A percentile compares a stretch with the other conserved stretches of the same genome.
Conservation (phyloP, 2,329 filamentous ascomycete genomes). For the Balansia obtecta region DNA sequence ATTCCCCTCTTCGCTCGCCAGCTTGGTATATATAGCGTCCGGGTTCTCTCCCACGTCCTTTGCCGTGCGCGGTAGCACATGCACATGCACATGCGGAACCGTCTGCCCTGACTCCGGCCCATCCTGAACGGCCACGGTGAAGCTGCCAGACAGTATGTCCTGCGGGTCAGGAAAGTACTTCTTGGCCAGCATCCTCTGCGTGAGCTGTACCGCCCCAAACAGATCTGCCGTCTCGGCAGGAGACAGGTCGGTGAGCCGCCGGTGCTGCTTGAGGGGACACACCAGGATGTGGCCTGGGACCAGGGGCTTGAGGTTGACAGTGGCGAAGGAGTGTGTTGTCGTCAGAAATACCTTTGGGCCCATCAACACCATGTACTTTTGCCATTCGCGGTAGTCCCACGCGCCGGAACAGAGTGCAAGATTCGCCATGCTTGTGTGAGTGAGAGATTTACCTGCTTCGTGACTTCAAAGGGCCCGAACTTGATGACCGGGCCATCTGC, state of each 20-base stretch:
- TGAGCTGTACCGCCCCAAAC: conserved; percentile 73
- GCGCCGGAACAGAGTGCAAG: neutral
- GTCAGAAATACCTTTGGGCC: conserved; percentile 65
- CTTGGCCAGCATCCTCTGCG: conserved; percentile 60
- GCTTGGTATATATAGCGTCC: conserved; percentile 69
- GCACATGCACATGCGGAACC: conserved; percentile 84
- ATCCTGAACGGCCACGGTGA: conserved; percentile 95
- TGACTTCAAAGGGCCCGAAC: conserved; percentile 69
- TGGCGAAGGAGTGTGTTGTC: conserved; percentile 67
- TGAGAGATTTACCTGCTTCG: conserved; percentile 45
- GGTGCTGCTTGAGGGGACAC: conserved; percentile 58
- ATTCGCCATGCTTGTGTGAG: neutral
- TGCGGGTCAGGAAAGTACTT: conserved; percentile 40
- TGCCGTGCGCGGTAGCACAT: conserved; percentile 65
- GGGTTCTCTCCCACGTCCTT: conserved; percentile 31
- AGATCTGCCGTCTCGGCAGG: conserved; percentile 64
- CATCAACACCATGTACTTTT: too few relatives aligned
- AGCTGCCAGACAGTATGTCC: conserved; percentile 42
- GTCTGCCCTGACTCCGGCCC: conserved; percentile 84
- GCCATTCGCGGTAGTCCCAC: too few relatives aligned
- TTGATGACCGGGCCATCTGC: conserved; percentile 29
- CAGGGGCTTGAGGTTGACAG: conserved; percentile 93
- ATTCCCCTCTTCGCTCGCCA: conserved; percentile 80
- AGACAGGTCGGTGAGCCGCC: conserved; percentile 64
- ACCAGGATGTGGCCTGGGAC: conserved; percentile 88